These are phyloP conservation scores for Lithohypha guttulata DNA, from an alignment of 2,329 filamentous ascomycete species.

Conservation along the genomic window DNA sequence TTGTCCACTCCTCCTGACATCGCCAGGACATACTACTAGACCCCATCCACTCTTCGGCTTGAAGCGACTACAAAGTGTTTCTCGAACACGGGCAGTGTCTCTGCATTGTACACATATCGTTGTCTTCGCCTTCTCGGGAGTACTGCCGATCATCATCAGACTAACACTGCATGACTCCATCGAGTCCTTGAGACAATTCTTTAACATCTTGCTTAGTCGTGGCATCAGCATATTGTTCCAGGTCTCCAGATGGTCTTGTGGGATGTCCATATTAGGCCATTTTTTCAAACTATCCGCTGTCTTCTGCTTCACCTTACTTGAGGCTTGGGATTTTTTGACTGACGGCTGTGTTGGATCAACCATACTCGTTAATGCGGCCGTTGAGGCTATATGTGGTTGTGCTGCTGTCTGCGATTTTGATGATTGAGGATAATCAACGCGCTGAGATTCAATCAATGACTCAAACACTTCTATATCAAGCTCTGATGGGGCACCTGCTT, in stretches of 20 bases:
- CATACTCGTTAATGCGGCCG: not conserved
- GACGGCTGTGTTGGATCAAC: not conserved
- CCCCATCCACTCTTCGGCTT: slow-evolving; percentile 46
- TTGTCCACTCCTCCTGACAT: slow-evolving; percentile 45
- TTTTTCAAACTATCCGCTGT: slow-evolving; percentile 29
- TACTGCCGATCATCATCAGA: slow-evolving; percentile 50
- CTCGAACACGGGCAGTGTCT: slow-evolving; percentile 42
- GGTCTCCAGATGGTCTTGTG: slow-evolving; percentile 43
- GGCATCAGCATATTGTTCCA: slow-evolving; percentile 51
- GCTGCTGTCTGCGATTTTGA: slow-evolving; percentile 2
- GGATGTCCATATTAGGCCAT: slow-evolving; percentile 41
- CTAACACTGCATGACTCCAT: slow-evolving; percentile 51
- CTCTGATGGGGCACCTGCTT: slow-evolving; percentile 18
- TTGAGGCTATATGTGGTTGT: not conserved
- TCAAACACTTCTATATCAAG: slow-evolving; percentile 22
- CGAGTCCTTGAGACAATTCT: slow-evolving; percentile 48
- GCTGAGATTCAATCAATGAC: slow-evolving; percentile 11
- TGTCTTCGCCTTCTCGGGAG: slow-evolving; percentile 45
- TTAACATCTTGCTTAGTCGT: slow-evolving; percentile 47
- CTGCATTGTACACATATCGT: slow-evolving; percentile 54
- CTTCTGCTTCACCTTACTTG: slow-evolving; percentile 7
- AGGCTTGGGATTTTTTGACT: slow-evolving; percentile 1
- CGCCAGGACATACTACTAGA: slow-evolving; percentile 50
- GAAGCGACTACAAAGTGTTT: slow-evolving; percentile 47
- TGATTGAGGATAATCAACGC: slow-evolving; percentile 1